Conservation (phyloP, 768 basidiomycete genomes). For the Amyloporia xantha region DNA sequence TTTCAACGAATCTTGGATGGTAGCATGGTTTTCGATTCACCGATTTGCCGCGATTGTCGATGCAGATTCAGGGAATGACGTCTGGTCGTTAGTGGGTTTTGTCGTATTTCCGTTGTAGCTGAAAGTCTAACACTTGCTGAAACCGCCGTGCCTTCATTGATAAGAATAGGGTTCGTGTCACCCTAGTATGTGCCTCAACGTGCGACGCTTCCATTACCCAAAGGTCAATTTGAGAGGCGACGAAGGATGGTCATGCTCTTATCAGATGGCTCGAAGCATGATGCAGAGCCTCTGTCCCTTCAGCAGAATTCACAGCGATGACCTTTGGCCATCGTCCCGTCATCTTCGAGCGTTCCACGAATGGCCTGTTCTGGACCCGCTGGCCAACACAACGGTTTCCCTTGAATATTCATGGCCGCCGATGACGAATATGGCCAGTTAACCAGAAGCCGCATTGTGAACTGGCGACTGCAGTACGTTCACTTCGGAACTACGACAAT, state of each 20-base stretch:
- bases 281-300: not conserved
- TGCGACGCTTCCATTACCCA: not conserved
- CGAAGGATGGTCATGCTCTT: not conserved
- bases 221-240: not conserved
- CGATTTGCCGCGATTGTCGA: slow-evolving; percentile 1
- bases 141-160: not conserved
- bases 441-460: not conserved
- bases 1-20: not conserved
- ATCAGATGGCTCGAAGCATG: slow-evolving; percentile 4
- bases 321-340: not conserved
- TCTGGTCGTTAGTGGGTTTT: not conserved
- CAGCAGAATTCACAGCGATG: not conserved
- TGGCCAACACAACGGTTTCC: not conserved
- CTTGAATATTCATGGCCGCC: not conserved
- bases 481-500: not conserved
- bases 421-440: not conserved
- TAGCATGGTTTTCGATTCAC: not conserved
- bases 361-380: not conserved
- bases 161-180: slow-evolving; percentile 4
- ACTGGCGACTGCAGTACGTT: not conserved
- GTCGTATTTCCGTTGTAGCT: not conserved
- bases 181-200: not conserved
- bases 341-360: not conserved
- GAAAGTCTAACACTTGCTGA: not conserved
- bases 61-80: slow-evolving; percentile 1